These are phyloP conservation scores for Colletotrichum chrysophilum DNA, from an alignment of 2,329 filamentous ascomycete genomes.

Conservation along the genomic window DNA sequence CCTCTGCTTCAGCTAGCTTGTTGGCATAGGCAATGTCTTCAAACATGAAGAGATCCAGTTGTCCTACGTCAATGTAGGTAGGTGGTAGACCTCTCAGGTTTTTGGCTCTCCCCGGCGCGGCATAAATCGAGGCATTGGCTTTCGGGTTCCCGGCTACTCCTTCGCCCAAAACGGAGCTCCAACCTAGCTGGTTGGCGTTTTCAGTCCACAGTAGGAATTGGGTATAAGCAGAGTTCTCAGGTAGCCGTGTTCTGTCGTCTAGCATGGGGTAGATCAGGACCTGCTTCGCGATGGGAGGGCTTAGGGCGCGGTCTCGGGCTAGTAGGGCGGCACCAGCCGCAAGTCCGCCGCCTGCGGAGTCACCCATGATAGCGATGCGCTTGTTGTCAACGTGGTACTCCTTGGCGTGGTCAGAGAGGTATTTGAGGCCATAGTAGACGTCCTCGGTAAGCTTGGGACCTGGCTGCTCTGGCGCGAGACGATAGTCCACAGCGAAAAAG, in stretches of 20 bases:
- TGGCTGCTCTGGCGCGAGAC: slow-evolving; percentile 45
- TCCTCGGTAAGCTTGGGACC: slow-evolving; percentile 40
- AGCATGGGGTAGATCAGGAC: slow-evolving; percentile 39
- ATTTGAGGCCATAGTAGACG: slow-evolving; percentile 33
- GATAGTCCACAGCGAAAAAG: slow-evolving; percentile 43
- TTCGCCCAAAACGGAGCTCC: not conserved
- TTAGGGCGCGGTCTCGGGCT: slow-evolving; percentile 30
- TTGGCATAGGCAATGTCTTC: slow-evolving; percentile 35
- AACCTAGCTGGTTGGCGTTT: not conserved
- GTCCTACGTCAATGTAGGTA: slow-evolving; percentile 42
- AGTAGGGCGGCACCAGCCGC: slow-evolving; percentile 40
- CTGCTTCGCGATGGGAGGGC: slow-evolving; percentile 34
- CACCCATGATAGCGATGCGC: slow-evolving; percentile 25
- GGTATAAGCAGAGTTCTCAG: not conserved
- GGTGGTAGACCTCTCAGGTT: slow-evolving; percentile 33
- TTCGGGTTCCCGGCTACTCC: not conserved
- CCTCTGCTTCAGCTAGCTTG: slow-evolving; percentile 32
- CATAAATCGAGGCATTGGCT: slow-evolving; percentile 19
- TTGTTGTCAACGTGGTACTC: slow-evolving; percentile 25
- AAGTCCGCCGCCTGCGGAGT: slow-evolving; percentile 27
- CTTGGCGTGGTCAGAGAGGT: slow-evolving; percentile 26
- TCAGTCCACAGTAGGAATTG: not conserved
- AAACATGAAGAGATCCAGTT: slow-evolving; percentile 40
- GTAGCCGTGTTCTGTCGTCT: slow-evolving; percentile 29
- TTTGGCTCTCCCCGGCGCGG: slow-evolving; percentile 25